Evolutionary conservation across 2,329 filamentous ascomycete species (phyloP).

Genomic region (Macrophomina tecta): DNA sequence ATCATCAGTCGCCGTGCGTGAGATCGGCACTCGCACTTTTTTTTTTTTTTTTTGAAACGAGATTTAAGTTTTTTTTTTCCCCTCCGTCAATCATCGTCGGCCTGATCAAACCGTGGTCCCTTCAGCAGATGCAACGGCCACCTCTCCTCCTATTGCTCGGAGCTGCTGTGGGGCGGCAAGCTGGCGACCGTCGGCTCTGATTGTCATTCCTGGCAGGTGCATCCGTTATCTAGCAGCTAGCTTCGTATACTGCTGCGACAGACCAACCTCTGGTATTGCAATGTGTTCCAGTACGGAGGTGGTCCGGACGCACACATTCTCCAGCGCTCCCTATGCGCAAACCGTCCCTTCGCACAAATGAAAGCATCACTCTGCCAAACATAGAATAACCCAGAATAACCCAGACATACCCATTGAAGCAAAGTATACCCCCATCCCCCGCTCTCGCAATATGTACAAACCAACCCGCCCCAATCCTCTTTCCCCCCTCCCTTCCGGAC

Average conservation of each 20-base stretch:
- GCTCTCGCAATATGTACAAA: no score
- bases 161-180: background rate
- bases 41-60: background rate
- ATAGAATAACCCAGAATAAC: no score
- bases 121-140: background rate
- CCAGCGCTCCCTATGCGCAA: no score
- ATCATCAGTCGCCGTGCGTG: background rate
- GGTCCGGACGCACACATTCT: no score
- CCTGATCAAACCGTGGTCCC: slow-evolving; percentile 2
- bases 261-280: background rate
- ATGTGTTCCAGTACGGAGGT: no score
- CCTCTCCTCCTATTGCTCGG: background rate
- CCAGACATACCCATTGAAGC: no score
- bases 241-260: background rate
- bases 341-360: no score
- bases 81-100: slow-evolving; percentile 5
- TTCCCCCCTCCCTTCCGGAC: background rate
- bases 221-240: background rate
- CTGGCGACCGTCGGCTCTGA: background rate
- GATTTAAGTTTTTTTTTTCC: slow-evolving; percentile 1
- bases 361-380: no score
- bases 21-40: slow-evolving; percentile 2
- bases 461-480: no score
- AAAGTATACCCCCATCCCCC: no score
- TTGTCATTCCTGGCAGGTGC: background rate